A percentile compares a stretch with the other conserved stretches of the same genome.
Evolutionary conservation across 1,284 basidiomycete species (phyloP).

Genomic region (Trichosporon sp.): DNA sequence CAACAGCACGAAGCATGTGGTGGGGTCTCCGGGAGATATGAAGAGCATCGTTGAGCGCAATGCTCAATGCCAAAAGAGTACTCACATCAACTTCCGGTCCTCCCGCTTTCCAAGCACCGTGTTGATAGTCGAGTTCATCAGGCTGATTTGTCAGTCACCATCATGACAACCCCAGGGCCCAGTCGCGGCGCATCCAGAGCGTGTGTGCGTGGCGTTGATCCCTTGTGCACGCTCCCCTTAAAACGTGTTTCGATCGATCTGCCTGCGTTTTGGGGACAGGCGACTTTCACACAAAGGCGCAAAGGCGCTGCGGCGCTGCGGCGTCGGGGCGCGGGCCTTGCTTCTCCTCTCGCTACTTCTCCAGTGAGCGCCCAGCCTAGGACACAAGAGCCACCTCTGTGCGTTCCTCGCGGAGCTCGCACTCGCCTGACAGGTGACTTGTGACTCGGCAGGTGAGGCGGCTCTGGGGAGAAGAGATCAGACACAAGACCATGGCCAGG

Average conservation of each 20-base stretch:
- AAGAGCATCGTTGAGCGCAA: no score
- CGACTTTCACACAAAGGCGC: background rate
- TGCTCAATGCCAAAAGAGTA: background rate
- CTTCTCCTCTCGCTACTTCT: background rate
- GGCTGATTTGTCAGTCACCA: conserved; percentile 34
- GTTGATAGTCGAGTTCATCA: conserved; percentile 57
- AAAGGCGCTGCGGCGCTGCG: background rate
- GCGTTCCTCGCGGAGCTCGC: background rate
- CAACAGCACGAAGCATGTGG: no score
- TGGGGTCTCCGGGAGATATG: no score
- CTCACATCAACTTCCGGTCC: conserved; percentile 53
- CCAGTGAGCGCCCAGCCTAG: background rate
- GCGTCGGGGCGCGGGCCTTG: background rate
- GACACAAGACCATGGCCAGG: background rate
- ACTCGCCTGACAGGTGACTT: background rate
- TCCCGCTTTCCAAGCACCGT: conserved; percentile 51
- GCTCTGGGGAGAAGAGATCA: background rate
- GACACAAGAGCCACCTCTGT: background rate
- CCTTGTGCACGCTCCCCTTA: background rate
- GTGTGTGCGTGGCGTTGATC: conserved; percentile 9
- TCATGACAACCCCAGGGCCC: background rate
- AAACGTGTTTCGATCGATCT: conserved; percentile 10
- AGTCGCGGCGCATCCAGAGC: background rate
- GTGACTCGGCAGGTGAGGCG: no score
- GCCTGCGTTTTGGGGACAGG: background rate